phyloP scores from a whole-genome alignment of 1,139 yeast species.

The Yamadazyma diddensiae region DNA sequence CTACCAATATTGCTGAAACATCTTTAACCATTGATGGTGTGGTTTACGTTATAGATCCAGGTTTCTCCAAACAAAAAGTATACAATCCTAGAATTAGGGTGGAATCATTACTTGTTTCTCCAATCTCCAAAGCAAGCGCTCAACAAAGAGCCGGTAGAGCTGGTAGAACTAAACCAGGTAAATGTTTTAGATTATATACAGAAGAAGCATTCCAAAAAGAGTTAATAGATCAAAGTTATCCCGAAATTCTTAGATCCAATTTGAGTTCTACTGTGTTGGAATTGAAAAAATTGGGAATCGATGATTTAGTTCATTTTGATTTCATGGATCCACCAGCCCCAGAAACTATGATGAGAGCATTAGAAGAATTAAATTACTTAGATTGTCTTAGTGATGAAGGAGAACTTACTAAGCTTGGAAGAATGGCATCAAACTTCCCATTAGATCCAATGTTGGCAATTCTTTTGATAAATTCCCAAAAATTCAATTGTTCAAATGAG shows the following conservation, averaged over 20 bases:
- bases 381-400: conserved; percentile 93
- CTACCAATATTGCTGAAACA: conserved; percentile 98
- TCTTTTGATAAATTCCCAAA: conserved; percentile 84
- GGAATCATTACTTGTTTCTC: conserved; percentile 89
- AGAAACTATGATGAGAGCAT: conserved; percentile 98
- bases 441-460: conserved; percentile 95
- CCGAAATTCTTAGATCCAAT: conserved; percentile 90
- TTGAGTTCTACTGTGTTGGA: conserved; percentile 90
- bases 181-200: conserved; percentile 92
- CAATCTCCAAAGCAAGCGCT: conserved; percentile 95
- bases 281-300: conserved; percentile 88
- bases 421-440: conserved; percentile 90
- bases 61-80: conserved; percentile 93
- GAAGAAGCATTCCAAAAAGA: conserved; percentile 96
- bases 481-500: conserved; percentile 84
- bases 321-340: conserved; percentile 99
- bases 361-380: conserved; percentile 89
- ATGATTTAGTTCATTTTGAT: conserved; percentile 95
- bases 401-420: conserved; percentile 81
- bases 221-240: conserved; percentile 90
- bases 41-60: conserved; percentile 96
- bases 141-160: conserved; percentile 99
- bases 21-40: conserved; percentile 97
- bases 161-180: conserved; percentile 98
- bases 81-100: conserved; percentile 96